Percentiles rank a stretch among this genome's conserved stretches.
These are phyloP conservation scores for Marsdenia floribunda DNA, from an alignment of 257 asterid species.

Conservation along the genomic window DNA sequence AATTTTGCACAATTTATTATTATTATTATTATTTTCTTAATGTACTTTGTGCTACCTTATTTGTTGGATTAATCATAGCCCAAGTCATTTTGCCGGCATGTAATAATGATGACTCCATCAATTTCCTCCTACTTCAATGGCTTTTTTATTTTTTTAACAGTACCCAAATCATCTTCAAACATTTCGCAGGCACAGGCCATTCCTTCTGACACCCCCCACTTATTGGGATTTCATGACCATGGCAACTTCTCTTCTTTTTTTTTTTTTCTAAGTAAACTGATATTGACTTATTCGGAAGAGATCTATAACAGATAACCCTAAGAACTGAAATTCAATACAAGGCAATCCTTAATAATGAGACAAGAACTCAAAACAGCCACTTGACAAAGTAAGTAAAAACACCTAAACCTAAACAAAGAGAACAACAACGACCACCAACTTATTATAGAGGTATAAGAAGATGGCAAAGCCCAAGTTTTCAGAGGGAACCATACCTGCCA, in stretches of 20 bases:
- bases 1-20: neutral
- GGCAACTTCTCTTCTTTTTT: too few species aligned
- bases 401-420: too few species aligned
- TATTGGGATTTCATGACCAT: neutral
- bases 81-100: constrained; percentile 8
- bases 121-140: constrained; percentile 10
- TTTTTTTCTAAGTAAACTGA: too few species aligned
- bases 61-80: constrained; percentile 15
- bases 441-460: too few species aligned
- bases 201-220: neutral
- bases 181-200: neutral
- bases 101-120: constrained; percentile 18
- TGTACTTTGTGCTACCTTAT: constrained; percentile 6
- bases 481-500: neutral
- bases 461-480: neutral
- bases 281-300: too few species aligned
- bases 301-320: too few species aligned
- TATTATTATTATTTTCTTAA: neutral
- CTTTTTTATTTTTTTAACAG: constrained; percentile 6
- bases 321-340: too few species aligned
- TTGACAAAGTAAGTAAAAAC: too few species aligned
- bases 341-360: too few species aligned
- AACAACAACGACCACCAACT: too few species aligned
- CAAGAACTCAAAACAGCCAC: too few species aligned
- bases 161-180: neutral